Percentiles rank a stretch among this genome's conserved stretches.
Conservation (phyloP, 2,329 filamentous ascomycete species). For the Curvularia verruculosa region DNA sequence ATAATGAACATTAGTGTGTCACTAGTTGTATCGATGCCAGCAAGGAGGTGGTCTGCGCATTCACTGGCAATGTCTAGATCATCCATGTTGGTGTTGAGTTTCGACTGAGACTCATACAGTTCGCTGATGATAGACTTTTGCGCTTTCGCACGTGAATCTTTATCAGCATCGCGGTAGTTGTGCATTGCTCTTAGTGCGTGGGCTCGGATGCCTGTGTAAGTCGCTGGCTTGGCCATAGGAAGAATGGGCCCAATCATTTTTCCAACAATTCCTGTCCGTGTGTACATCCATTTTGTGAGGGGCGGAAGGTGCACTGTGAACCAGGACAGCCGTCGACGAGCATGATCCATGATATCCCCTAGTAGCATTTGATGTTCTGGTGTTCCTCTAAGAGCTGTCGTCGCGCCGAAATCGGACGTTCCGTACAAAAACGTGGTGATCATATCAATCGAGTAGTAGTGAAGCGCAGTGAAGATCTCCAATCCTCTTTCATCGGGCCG, state of each 20-base stretch:
- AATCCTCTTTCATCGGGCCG: slow-evolving; percentile 32
- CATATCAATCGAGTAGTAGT: slow-evolving; percentile 61
- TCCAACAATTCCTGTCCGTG: slow-evolving; percentile 49
- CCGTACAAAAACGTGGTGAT: slow-evolving; percentile 62
- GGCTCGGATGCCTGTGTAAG: slow-evolving; percentile 58
- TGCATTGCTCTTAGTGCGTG: slow-evolving; percentile 50
- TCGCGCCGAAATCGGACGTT: slow-evolving; percentile 48
- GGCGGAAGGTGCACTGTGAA: slow-evolving; percentile 55
- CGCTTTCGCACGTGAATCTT: background rate
- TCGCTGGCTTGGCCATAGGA: slow-evolving; percentile 59
- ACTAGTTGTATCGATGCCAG: slow-evolving; percentile 60
- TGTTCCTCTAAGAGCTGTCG: slow-evolving; percentile 51
- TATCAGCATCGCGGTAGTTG: slow-evolving; percentile 17
- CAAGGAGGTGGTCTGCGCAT: slow-evolving; percentile 60
- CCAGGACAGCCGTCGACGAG: slow-evolving; percentile 56
- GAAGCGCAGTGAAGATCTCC: slow-evolving; percentile 58
- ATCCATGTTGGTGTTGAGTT: slow-evolving; percentile 33
- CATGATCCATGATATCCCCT: slow-evolving; percentile 57
- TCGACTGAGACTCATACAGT: slow-evolving; percentile 11
- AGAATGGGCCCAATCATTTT: slow-evolving; percentile 50
- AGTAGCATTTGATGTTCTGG: slow-evolving; percentile 51
- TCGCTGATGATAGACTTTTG: slow-evolving; percentile 12
- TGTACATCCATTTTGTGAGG: slow-evolving; percentile 59
- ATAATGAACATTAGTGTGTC: slow-evolving; percentile 54
- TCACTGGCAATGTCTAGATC: slow-evolving; percentile 60